Conservation (phyloP, 352 stramenopile species). For the Blastocystis sp. region DNA sequence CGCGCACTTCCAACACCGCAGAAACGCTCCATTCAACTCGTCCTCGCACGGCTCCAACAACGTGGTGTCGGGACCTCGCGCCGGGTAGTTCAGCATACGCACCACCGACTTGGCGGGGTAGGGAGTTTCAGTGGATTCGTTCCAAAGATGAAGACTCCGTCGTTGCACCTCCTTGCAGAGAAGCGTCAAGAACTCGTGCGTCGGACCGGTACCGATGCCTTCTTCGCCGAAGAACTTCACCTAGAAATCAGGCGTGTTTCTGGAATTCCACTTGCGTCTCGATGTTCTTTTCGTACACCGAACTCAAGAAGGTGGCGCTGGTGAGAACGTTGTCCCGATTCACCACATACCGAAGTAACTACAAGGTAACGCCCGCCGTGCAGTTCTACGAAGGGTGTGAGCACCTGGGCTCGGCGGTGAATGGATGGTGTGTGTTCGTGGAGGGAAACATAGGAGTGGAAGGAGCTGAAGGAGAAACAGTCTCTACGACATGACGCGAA, state of each 20-base stretch:
- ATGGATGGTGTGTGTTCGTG: too few relatives aligned
- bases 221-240: conserved; percentile 39
- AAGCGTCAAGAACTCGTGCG: conserved; percentile 14
- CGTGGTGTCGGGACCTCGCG: background rate
- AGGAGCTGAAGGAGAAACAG: background rate
- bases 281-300: background rate
- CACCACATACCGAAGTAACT: too few relatives aligned
- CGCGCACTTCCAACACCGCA: background rate
- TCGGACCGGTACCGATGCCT: conserved; percentile 34
- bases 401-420: too few relatives aligned
- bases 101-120: background rate
- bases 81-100: conserved; percentile 1
- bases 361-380: too few relatives aligned
- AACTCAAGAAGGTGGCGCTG: background rate
- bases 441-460: background rate
- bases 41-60: background rate
- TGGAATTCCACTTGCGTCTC: background rate
- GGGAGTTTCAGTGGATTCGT: background rate
- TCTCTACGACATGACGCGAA: background rate
- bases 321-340: background rate
- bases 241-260: background rate
- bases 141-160: conserved; percentile 7
- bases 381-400: too few relatives aligned
- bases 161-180: conserved; percentile 36
- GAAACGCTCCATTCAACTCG: background rate